Evolutionary conservation across 1,284 basidiomycete species (phyloP).

Genomic region (Papiliotrema fonsecae): DNA sequence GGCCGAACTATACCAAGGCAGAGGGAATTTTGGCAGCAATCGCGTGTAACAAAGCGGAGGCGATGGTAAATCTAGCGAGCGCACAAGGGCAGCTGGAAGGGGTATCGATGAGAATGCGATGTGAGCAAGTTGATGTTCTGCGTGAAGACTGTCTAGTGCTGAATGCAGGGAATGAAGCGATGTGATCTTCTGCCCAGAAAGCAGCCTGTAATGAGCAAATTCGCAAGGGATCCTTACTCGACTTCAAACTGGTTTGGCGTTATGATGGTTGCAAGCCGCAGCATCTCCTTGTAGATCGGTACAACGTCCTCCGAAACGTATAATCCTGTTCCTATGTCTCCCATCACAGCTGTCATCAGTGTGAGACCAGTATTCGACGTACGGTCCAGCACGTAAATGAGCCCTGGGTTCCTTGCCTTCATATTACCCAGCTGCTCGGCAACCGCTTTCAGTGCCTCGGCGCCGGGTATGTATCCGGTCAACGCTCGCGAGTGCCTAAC

Average conservation of each 20-base stretch:
- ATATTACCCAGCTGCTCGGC: slow-evolving; percentile 56
- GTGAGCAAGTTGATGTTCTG: slow-evolving; percentile 68
- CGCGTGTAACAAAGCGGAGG: slow-evolving; percentile 37
- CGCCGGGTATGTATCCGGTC: slow-evolving; percentile 87
- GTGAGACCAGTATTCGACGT: slow-evolving; percentile 36
- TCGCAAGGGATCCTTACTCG: slow-evolving; percentile 59
- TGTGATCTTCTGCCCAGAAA: slow-evolving; percentile 66
- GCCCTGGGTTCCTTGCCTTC: slow-evolving; percentile 49
- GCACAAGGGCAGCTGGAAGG: slow-evolving; percentile 37
- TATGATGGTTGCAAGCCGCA: slow-evolving; percentile 79
- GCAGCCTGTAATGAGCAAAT: slow-evolving; percentile 52
- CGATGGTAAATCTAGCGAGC: slow-evolving; percentile 29
- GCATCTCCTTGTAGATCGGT: slow-evolving; percentile 75
- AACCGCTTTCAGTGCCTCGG: slow-evolving; percentile 68
- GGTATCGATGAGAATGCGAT: slow-evolving; percentile 87
- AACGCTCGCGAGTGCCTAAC: slow-evolving; percentile 62
- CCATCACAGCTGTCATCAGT: slow-evolving; percentile 66
- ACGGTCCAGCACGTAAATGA: slow-evolving; percentile 89
- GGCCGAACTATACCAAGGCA: slow-evolving; percentile 37
- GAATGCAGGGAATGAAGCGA: slow-evolving; percentile 62
- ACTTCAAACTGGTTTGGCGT: slow-evolving; percentile 99
- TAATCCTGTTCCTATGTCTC: slow-evolving; percentile 71
- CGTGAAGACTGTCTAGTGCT: slow-evolving; percentile 72
- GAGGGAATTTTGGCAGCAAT: slow-evolving; percentile 23
- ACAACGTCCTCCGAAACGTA: slow-evolving; percentile 87